These are phyloP conservation scores for Neurospora sublineolata DNA, from an alignment of 495 filamentous ascomycete genomes.

Conservation along the genomic window DNA sequence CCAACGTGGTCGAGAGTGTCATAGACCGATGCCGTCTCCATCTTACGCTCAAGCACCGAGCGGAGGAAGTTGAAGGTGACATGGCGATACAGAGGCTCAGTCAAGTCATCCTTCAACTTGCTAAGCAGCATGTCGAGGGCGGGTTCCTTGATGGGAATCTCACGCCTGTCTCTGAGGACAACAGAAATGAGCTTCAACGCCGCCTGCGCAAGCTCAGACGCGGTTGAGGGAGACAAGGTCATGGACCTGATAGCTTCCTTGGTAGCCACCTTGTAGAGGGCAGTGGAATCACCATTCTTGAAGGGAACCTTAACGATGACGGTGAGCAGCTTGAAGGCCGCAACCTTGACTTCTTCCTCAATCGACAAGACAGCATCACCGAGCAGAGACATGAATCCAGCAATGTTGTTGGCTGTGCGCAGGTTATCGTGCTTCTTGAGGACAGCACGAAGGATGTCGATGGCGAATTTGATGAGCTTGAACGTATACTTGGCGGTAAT, in stretches of 20 bases:
- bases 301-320: constrained; percentile 78
- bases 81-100: constrained; percentile 82
- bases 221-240: constrained; percentile 53
- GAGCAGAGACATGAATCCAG: constrained; percentile 76
- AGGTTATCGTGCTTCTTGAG: constrained; percentile 71
- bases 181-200: constrained; percentile 78
- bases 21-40: constrained; percentile 79
- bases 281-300: constrained; percentile 54
- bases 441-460: constrained; percentile 73
- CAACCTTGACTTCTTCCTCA: constrained; percentile 83
- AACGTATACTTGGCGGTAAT: constrained; percentile 63
- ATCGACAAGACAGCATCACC: constrained; percentile 71
- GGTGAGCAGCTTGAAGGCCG: constrained; percentile 70
- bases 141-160: constrained; percentile 62
- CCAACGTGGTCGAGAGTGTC: constrained; percentile 80
- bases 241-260: constrained; percentile 66
- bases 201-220: constrained; percentile 70
- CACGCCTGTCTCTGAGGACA: constrained; percentile 68
- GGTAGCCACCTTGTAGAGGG: constrained; percentile 72
- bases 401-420: constrained; percentile 63
- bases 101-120: constrained; percentile 76
- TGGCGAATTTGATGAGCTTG: constrained; percentile 75
- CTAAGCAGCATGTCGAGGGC: constrained; percentile 76
- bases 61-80: constrained; percentile 88
- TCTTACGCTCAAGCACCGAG: constrained; percentile 69